Base-by-base conservation (phyloP, 768 basidiomycete species). In the Coprinellus micaceus region DNA sequence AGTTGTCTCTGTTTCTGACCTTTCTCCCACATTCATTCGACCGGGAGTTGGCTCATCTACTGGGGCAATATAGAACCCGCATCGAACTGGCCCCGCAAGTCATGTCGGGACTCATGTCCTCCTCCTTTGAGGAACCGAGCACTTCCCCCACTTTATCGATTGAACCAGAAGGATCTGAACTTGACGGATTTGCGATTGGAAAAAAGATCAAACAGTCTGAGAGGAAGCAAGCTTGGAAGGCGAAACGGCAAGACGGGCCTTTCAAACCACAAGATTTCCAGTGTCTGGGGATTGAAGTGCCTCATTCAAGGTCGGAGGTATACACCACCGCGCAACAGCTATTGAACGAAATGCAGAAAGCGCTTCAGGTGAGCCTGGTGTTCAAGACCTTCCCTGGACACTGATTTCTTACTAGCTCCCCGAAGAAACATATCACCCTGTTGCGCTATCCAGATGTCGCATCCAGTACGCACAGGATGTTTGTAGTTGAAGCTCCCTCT, bases 151-250 rank as follows among this genome's bases (percentile, higher is more conserved):
- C 13, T 6, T 33, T 13, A 33, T 13, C 33, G 13, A 33, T 33
- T 33, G 45, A 47, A 13, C 21, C 12, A 22, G 24, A 22, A 22
- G 45, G 25, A 7, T 24, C 24, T 11, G 45, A 24, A 17, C 21
- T 47, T 45, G 53, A 54, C 25, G 26, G 24, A 6, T 19, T 56
- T 12, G n/a, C 22, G 4, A 25, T 56, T 33, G 48, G 48, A 26
- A 47, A 25, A 21, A 56, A 56, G 39, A 43, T 36, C 17, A 28
- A 26, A 19, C 46, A 56, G 24, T 36, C 46, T 2, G 45, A 56
- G 47, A 56, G 36, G 47, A 49, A 56, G 37, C 22, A 47, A 10
- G 56, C 49, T 2, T 40, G 28, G n/a, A 28, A 45, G 36, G 22
- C 40, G 0, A 39, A 25, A 22, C 41, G 11, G 4, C 25, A n/a